phyloP scores from a whole-genome alignment of 352 stramenopile species.

The Pythium myriotylum region DNA sequence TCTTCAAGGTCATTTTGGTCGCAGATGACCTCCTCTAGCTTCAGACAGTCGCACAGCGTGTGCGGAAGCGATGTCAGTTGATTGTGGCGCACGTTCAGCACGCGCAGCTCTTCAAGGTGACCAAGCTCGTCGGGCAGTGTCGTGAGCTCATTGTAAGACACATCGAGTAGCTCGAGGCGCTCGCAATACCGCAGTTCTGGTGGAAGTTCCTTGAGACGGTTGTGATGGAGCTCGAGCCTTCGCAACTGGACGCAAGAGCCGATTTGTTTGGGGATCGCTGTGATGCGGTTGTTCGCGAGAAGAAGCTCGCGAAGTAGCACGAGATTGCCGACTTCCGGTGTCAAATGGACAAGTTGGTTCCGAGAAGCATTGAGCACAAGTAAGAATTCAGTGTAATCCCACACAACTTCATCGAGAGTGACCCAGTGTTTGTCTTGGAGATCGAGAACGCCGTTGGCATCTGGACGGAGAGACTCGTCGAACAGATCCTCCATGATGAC shows the following conservation, averaged over 20 bases:
- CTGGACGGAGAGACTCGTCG: slow-evolving; percentile 59
- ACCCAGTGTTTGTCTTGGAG: slow-evolving; percentile 82
- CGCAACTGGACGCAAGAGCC: slow-evolving; percentile 62
- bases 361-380: slow-evolving; percentile 70
- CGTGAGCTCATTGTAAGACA: slow-evolving; percentile 68
- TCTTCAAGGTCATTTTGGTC: slow-evolving; percentile 64
- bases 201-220: slow-evolving; percentile 65
- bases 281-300: slow-evolving; percentile 62
- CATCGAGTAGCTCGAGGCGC: slow-evolving; percentile 66
- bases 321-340: slow-evolving; percentile 62
- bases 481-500: slow-evolving; percentile 70
- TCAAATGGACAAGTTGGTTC: slow-evolving; percentile 73
- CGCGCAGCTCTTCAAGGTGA: slow-evolving; percentile 48
- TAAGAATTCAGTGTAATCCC: slow-evolving; percentile 61
- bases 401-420: slow-evolving; percentile 79
- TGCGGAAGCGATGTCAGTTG: slow-evolving; percentile 69
- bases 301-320: slow-evolving; percentile 66
- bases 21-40: slow-evolving; percentile 54
- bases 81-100: slow-evolving; percentile 76
- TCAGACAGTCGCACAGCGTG: slow-evolving; percentile 67
- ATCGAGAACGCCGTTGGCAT: slow-evolving; percentile 73
- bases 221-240: slow-evolving; percentile 68
- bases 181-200: slow-evolving; percentile 69
- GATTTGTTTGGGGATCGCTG: slow-evolving; percentile 55
- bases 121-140: slow-evolving; percentile 56